Conservation (phyloP, 78 protist species). For the Anaeramoeba ignava region DNA sequence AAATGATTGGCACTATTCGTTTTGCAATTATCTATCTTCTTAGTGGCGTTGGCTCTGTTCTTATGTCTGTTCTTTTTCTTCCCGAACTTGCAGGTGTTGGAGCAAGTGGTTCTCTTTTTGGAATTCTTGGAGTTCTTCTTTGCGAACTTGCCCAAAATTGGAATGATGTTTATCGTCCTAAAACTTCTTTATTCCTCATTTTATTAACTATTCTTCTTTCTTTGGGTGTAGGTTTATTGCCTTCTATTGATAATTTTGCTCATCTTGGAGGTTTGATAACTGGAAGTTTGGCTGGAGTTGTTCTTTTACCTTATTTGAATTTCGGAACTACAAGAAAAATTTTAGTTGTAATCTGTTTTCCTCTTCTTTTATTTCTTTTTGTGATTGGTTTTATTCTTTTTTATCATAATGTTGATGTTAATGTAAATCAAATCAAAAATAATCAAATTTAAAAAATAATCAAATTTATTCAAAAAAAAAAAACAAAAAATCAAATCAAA, state of each 20-base stretch:
- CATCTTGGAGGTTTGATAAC: conserved; percentile 14
- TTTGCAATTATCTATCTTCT: conserved; percentile 5
- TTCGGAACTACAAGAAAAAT: too few species aligned
- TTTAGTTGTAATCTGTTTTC: too few species aligned
- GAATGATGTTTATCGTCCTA: neutral
- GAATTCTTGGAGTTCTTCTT: neutral
- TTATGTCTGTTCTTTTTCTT: neutral
- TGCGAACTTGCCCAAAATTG: neutral
- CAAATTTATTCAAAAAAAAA: too few species aligned
- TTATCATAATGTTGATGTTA: too few species aligned
- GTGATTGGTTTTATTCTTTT: too few species aligned
- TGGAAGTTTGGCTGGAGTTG: neutral
- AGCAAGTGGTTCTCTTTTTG: neutral
- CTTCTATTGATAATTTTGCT: conserved; percentile 10
- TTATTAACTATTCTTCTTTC: neutral
- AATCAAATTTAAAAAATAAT: too few species aligned
- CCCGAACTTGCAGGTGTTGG: conserved; percentile 1
- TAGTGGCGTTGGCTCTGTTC: conserved; percentile 4
- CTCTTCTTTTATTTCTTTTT: too few species aligned
- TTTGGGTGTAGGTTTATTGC: conserved; percentile 2
- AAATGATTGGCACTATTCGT: neutral
- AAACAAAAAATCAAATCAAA: too few species aligned
- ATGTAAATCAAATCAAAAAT: too few species aligned
- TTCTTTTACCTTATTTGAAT: conserved; percentile 9
- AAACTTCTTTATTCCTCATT: neutral